phyloP scores from a whole-genome alignment of 2,329 filamentous ascomycete species.

The Claviceps digitariae region DNA sequence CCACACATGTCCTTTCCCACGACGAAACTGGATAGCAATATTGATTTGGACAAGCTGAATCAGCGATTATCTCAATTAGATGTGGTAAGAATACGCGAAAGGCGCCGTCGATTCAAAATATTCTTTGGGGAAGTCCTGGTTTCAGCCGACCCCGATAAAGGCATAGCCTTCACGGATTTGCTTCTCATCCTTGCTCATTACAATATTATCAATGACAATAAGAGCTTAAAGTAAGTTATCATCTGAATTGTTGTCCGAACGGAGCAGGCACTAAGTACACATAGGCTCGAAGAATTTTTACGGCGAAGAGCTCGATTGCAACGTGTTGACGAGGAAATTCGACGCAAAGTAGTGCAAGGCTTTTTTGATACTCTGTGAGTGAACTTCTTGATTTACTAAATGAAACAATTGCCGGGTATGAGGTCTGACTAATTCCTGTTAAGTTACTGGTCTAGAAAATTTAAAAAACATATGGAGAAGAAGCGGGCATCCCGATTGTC shows the following conservation, averaged over 20 bases:
- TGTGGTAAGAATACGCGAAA: constrained; percentile 55
- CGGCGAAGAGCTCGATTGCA: constrained; percentile 81
- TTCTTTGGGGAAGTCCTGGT: constrained; percentile 97
- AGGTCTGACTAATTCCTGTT: background rate
- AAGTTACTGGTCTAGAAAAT: constrained; percentile 70
- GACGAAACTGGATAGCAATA: constrained; percentile 36
- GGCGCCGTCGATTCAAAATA: constrained; percentile 72
- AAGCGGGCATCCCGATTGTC: constrained; percentile 68
- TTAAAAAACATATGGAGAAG: constrained; percentile 59
- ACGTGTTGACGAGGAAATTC: constrained; percentile 87
- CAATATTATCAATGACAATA: constrained; percentile 96
- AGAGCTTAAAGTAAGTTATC: constrained; percentile 62
- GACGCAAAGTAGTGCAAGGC: constrained; percentile 75
- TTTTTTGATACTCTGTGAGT: constrained; percentile 85
- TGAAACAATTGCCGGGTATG: background rate
- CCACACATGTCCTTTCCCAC: constrained; percentile 43
- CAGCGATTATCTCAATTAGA: constrained; percentile 61
- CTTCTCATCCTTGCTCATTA: constrained; percentile 96
- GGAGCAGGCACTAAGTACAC: background rate
- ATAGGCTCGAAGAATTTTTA: constrained; percentile 81
- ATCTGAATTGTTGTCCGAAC: background rate
- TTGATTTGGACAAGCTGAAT: constrained; percentile 68
- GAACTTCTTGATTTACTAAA: too few relatives aligned
- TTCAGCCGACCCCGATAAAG: constrained; percentile 75
- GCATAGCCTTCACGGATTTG: constrained; percentile 83